Conservation (phyloP, 768 basidiomycete species). For the Lepiota venenata region DNA sequence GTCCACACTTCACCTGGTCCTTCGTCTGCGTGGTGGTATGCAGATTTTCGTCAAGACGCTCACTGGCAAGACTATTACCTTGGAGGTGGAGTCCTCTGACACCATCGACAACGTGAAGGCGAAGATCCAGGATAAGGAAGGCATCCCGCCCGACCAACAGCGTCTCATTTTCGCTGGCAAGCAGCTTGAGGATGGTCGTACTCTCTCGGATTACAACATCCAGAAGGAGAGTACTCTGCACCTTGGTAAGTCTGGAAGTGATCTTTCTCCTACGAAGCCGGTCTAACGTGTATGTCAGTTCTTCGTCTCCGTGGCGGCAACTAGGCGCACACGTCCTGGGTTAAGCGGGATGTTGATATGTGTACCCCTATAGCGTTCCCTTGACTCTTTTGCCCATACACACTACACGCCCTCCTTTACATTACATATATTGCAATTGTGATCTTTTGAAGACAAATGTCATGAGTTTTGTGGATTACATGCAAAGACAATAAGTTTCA, state of each 20-base stretch:
- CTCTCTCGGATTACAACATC: conserved; percentile 75
- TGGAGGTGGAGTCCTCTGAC: conserved; percentile 74
- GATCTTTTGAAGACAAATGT: too few species aligned
- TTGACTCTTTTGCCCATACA: not conserved
- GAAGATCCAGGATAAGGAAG: conserved; percentile 81
- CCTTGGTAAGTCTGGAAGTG: conserved; percentile 27
- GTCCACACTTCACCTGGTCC: conserved; percentile 71
- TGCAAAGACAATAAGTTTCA: not conserved
- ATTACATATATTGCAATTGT: not conserved
- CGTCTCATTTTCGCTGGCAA: conserved; percentile 80
- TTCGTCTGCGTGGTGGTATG: conserved; percentile 70
- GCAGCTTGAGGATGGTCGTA: conserved; percentile 76
- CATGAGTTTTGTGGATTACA: not conserved
- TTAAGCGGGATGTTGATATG: not conserved
- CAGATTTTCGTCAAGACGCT: conserved; percentile 72
- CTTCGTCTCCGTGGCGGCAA: conserved; percentile 81
- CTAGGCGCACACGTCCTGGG: conserved; percentile 20
- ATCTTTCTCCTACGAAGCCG: not conserved
- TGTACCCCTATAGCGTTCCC: not conserved
- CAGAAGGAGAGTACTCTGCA: conserved; percentile 75
- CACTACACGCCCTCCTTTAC: not conserved
- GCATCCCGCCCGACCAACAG: conserved; percentile 77
- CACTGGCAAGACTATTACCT: conserved; percentile 73
- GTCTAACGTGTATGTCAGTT: conserved; percentile 29
- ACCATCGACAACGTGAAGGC: conserved; percentile 77